A percentile compares a stretch with the other conserved stretches of the same genome.
Evolutionary conservation across 768 basidiomycete genomes (phyloP).

Genomic region (Hygrocybe coccinea): DNA sequence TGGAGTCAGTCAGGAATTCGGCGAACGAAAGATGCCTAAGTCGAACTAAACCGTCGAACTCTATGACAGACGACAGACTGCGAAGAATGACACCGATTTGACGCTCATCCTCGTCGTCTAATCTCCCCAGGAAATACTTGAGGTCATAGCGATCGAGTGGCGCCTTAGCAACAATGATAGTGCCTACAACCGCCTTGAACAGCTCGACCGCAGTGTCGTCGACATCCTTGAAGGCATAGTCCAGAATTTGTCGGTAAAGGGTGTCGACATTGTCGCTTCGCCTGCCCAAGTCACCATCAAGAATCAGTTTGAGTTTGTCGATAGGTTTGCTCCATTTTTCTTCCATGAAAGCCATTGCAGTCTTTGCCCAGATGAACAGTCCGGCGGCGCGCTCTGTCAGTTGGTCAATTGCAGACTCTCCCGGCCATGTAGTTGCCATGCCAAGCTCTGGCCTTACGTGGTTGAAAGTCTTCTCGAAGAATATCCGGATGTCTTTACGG

Average conservation of each 20-base stretch:
- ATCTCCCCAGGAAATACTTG: too few species aligned
- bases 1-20: conserved; percentile 6
- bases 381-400: neutral
- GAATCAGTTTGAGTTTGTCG: neutral
- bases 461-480: too few species aligned
- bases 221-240: neutral
- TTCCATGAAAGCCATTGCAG: conserved; percentile 3
- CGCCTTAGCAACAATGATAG: neutral
- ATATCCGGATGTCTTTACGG: too few species aligned
- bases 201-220: too few species aligned
- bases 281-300: neutral
- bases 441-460: too few species aligned
- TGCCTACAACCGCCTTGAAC: neutral
- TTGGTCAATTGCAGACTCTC: too few species aligned
- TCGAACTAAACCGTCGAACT: conserved; percentile 1
- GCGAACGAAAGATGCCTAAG: conserved; percentile 11
- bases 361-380: conserved; percentile 3
- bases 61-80: conserved; percentile 3
- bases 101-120: too few species aligned
- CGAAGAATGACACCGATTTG: neutral
- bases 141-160: too few species aligned
- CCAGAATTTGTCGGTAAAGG: neutral
- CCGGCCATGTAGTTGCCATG: conserved; percentile 18
- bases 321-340: neutral
- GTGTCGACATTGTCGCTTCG: neutral